A percentile compares a stretch with the other conserved stretches of the same genome.
Conservation (phyloP, 495 filamentous ascomycete genomes). For the Pseudoneurospora amorphoporcata region DNA sequence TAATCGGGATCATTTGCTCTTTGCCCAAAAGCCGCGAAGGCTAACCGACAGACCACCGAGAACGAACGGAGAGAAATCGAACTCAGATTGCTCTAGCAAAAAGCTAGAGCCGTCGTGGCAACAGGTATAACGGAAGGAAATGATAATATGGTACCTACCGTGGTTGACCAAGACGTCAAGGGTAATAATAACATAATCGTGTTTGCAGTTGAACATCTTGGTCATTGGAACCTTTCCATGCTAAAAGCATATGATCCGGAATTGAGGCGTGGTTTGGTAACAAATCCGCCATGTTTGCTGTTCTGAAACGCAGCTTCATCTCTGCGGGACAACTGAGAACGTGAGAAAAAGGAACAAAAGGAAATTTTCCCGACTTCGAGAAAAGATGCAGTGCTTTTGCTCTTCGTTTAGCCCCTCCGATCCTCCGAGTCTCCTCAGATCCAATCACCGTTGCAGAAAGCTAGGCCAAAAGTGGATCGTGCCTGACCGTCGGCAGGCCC, state of each 20-base stretch:
- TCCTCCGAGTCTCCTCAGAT: background rate
- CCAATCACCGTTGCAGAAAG: background rate
- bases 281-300: background rate
- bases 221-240: background rate
- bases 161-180: background rate
- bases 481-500: background rate
- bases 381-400: background rate
- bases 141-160: constrained; percentile 4
- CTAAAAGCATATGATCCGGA: background rate
- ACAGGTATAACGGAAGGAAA: background rate
- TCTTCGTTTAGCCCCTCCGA: background rate
- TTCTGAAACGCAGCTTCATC: background rate
- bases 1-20: constrained; percentile 70
- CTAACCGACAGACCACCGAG: constrained; percentile 32
- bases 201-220: background rate
- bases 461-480: background rate
- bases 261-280: background rate
- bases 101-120: constrained; percentile 28
- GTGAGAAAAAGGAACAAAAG: background rate
- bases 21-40: constrained; percentile 22
- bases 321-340: background rate
- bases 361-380: background rate
- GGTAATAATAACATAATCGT: background rate
- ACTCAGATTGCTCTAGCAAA: constrained; percentile 37
- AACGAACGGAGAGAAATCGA: constrained; percentile 29